Evolutionary conservation across 2,329 filamentous ascomycete genomes (phyloP).

Genomic region (Ophiognomonia clavigignenti-juglandacearum): DNA sequence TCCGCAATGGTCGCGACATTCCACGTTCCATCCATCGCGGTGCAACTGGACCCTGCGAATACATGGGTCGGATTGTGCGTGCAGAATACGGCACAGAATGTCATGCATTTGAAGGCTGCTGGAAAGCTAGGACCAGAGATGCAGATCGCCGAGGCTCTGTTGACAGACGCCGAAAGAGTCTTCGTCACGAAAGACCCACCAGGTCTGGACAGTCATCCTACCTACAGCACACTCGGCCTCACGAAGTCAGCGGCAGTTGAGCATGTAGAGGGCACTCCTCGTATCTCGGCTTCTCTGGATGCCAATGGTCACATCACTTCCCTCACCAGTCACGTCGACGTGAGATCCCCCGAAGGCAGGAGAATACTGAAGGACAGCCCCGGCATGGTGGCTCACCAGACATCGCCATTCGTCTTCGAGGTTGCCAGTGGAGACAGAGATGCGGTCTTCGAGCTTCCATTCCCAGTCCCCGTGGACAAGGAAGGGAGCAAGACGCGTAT

Average conservation of each 20-base stretch:
- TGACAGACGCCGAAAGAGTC: constrained; percentile 26
- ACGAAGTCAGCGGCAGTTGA: too few species aligned
- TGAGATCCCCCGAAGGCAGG: constrained; percentile 30
- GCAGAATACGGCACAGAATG: constrained; percentile 21
- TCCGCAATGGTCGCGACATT: constrained; percentile 37
- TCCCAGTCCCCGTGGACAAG: constrained; percentile 34
- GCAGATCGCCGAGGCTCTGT: constrained; percentile 27
- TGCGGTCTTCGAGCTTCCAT: constrained; percentile 30
- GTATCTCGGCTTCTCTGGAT: constrained; percentile 27
- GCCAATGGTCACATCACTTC: constrained; percentile 25
- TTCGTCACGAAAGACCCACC: constrained; percentile 34
- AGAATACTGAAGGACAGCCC: constrained; percentile 31
- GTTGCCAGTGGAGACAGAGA: constrained; percentile 31
- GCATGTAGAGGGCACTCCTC: constrained; percentile 2
- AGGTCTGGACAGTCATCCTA: constrained; percentile 26
- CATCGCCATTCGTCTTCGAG: constrained; percentile 34
- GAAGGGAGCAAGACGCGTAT: constrained; percentile 33
- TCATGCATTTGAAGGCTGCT: constrained; percentile 19
- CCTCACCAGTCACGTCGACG: constrained; percentile 35
- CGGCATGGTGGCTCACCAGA: constrained; percentile 32
- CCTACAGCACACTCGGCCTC: neutral
- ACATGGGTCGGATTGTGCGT: constrained; percentile 29
- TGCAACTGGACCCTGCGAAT: constrained; percentile 29
- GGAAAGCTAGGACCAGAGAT: constrained; percentile 22
- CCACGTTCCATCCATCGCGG: constrained; percentile 30